phyloP scores from a whole-genome alignment of 1,139 yeast species.

The Williopsis jadinii region DNA sequence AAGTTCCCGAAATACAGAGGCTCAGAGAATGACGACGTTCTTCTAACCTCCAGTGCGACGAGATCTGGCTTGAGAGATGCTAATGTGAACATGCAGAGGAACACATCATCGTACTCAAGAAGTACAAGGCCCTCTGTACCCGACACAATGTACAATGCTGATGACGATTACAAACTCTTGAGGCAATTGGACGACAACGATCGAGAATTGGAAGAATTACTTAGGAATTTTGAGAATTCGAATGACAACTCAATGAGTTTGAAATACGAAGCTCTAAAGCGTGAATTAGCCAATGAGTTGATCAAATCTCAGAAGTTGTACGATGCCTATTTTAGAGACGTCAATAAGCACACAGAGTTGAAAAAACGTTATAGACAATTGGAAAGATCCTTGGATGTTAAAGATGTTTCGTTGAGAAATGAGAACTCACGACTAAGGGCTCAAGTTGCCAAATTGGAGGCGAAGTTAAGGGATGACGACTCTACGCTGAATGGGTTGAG shows the following conservation, averaged over 20 bases:
- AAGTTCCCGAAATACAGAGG: constrained; percentile 10
- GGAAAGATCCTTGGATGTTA: background rate
- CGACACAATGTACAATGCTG: too few relatives aligned
- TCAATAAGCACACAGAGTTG: constrained; percentile 35
- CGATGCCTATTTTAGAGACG: constrained; percentile 34
- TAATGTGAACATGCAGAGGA: constrained; percentile 13
- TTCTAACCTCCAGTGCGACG: constrained; percentile 16
- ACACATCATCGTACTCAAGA: background rate
- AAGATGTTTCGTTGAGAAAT: constrained; percentile 17
- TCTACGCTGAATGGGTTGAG: constrained; percentile 9
- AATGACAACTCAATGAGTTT: background rate
- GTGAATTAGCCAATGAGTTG: constrained; percentile 26
- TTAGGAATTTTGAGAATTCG: background rate
- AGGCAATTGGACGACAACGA: constrained; percentile 21
- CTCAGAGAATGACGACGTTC: constrained; percentile 2
- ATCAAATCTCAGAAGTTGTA: constrained; percentile 26
- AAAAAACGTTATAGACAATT: constrained; percentile 22
- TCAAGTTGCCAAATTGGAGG: constrained; percentile 6
- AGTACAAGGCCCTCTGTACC: too few relatives aligned
- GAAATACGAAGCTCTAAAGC: constrained; percentile 25
- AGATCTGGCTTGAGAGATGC: constrained; percentile 17
- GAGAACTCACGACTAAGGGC: constrained; percentile 21
- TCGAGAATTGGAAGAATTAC: constrained; percentile 16
- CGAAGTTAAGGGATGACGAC: constrained; percentile 8
- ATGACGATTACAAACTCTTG: constrained; percentile 12